Conservation (phyloP, 768 basidiomycete species). For the Exsudoporus frostii region DNA sequence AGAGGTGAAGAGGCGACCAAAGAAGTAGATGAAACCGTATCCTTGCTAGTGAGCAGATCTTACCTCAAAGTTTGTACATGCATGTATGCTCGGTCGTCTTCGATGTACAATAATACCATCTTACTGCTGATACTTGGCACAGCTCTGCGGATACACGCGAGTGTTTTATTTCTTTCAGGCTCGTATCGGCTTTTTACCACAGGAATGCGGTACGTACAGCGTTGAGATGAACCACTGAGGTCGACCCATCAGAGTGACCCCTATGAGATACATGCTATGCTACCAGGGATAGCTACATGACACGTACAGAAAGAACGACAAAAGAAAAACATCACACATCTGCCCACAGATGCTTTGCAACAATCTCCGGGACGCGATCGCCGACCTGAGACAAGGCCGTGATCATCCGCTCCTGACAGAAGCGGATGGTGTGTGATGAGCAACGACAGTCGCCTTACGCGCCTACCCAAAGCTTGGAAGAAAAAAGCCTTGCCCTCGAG, state of each 20-base stretch:
- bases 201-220: not conserved
- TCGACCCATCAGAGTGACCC: not conserved
- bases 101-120: conserved; percentile 18
- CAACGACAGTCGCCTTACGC: not conserved
- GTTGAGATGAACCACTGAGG: not conserved
- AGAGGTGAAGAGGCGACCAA: conserved; percentile 68
- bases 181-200: not conserved
- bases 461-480: conserved; percentile 31
- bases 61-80: not conserved
- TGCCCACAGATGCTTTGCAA: conserved; percentile 7
- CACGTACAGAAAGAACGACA: no score
- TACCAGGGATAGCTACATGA: not conserved
- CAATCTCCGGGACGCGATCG: conserved; percentile 15
- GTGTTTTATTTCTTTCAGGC: not conserved
- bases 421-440: not conserved
- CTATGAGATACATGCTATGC: not conserved
- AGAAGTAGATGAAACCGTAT: conserved; percentile 23
- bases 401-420: conserved; percentile 14
- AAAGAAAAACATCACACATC: not conserved
- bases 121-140: not conserved
- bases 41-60: conserved; percentile 1
- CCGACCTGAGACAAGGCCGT: conserved; percentile 13
- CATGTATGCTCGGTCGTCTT: conserved; percentile 2
- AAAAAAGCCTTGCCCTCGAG: conserved; percentile 26
- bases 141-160: not conserved